These are phyloP conservation scores for Leonotis leonurus DNA, from an alignment of 257 asterid species.

Conservation along the genomic window DNA sequence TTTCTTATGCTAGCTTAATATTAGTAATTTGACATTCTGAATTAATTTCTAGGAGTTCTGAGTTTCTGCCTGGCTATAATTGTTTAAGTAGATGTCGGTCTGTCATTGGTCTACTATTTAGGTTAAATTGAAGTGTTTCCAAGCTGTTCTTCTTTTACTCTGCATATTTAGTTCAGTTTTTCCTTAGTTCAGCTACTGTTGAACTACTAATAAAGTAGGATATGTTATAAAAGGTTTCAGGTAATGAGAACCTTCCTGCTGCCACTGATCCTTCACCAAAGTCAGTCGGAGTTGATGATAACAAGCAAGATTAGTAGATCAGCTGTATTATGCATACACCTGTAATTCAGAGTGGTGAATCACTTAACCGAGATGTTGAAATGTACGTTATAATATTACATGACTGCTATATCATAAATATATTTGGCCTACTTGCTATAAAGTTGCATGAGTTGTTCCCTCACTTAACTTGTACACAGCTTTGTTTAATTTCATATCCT, in stretches of 20 bases:
- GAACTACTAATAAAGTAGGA: neutral
- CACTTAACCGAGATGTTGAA: slow-evolving; percentile 8
- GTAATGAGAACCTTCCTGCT: slow-evolving; percentile 27
- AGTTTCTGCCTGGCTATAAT: neutral
- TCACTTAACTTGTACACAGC: neutral
- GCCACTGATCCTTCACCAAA: slow-evolving; percentile 26
- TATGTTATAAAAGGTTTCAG: slow-evolving; percentile 35
- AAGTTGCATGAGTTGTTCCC: neutral
- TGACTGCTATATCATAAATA: slow-evolving; percentile 12
- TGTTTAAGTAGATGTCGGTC: neutral
- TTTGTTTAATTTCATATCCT: slow-evolving; percentile 3
- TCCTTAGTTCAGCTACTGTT: neutral
- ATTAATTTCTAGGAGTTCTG: neutral
- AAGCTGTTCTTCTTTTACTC: neutral
- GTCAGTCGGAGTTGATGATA: slow-evolving; percentile 30
- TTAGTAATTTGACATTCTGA: neutral
- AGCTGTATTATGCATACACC: neutral
- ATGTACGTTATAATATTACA: neutral
- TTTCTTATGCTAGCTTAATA: neutral
- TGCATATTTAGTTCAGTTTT: neutral
- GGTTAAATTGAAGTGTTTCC: neutral
- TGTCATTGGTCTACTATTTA: neutral
- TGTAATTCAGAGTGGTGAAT: slow-evolving; percentile 13
- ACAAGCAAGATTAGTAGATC: slow-evolving; percentile 45
- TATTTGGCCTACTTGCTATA: neutral